These are phyloP conservation scores for Lonicera japonica DNA, from an alignment of 129 eudicot genomes.

Conservation along the genomic window DNA sequence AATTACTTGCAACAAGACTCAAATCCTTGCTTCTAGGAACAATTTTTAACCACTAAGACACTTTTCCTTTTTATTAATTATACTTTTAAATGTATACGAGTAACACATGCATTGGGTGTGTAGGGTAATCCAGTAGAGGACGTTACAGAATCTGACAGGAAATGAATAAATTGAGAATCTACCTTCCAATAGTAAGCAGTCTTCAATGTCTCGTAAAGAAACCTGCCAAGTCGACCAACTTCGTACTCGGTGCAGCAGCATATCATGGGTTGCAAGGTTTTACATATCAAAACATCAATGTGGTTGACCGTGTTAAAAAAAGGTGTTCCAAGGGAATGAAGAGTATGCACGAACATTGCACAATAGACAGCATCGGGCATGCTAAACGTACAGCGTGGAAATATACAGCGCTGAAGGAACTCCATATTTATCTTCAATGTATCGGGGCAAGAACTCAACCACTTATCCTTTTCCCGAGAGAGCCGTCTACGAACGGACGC, in stretches of 20 bases:
- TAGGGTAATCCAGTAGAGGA: too few species aligned
- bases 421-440: slow-evolving; percentile 97
- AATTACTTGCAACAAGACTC: too few species aligned
- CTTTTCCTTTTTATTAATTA: too few species aligned
- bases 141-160: not conserved
- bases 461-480: slow-evolving; percentile 82
- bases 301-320: slow-evolving; percentile 96
- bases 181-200: slow-evolving; percentile 98
- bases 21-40: too few species aligned
- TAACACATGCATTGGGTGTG: too few species aligned
- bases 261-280: slow-evolving; percentile 97
- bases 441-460: slow-evolving; percentile 96
- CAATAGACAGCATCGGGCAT: slow-evolving; percentile 99
- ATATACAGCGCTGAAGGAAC: slow-evolving; percentile 93
- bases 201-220: slow-evolving; percentile 83
- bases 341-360: slow-evolving; percentile 93
- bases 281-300: slow-evolving; percentile 91
- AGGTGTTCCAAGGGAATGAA: slow-evolving; percentile 94
- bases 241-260: slow-evolving; percentile 99
- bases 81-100: too few species aligned
- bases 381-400: slow-evolving; percentile 95
- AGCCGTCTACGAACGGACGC: slow-evolving; percentile 87
- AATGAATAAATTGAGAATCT: slow-evolving; percentile 1
- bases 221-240: slow-evolving; percentile 95
- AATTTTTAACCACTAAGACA: too few species aligned